phyloP scores from a whole-genome alignment of 1,284 basidiomycete genomes.

The Ganoderma multipileum region DNA sequence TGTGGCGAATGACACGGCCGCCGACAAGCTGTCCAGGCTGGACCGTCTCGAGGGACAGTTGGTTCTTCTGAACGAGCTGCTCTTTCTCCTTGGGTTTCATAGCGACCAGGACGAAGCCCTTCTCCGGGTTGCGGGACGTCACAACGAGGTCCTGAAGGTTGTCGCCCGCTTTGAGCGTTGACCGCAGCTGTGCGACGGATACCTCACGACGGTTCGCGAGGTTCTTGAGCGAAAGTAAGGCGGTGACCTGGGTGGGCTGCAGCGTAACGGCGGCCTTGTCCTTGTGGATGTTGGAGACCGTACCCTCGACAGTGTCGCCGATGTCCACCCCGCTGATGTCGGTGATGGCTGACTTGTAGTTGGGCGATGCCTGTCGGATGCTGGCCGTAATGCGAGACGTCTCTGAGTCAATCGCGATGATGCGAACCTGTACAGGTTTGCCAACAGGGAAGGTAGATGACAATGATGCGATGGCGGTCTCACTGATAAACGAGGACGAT shows the following conservation, averaged over 20 bases:
- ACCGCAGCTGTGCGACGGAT: slow-evolving; percentile 75
- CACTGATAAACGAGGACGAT: slow-evolving; percentile 48
- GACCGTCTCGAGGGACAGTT: slow-evolving; percentile 72
- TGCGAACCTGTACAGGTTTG: slow-evolving; percentile 87
- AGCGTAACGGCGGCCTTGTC: slow-evolving; percentile 83
- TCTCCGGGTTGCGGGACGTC: slow-evolving; percentile 89
- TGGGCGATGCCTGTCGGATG: slow-evolving; percentile 81
- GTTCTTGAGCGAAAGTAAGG: slow-evolving; percentile 86
- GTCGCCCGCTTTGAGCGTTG: slow-evolving; percentile 74
- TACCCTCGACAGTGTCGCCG: slow-evolving; percentile 76
- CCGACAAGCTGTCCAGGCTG: slow-evolving; percentile 75
- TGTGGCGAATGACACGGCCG: slow-evolving; percentile 80
- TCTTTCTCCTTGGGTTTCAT: slow-evolving; percentile 66
- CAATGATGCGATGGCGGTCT: slow-evolving; percentile 69
- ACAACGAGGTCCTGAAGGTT: slow-evolving; percentile 83
- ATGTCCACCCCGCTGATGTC: slow-evolving; percentile 81
- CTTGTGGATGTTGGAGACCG: slow-evolving; percentile 81
- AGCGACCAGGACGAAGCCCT: slow-evolving; percentile 88
- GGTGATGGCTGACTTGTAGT: slow-evolving; percentile 53
- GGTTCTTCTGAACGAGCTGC: slow-evolving; percentile 53
- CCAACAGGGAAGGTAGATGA: slow-evolving; percentile 79
- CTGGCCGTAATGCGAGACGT: slow-evolving; percentile 81
- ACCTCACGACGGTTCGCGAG: slow-evolving; percentile 84
- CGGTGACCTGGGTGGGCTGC: slow-evolving; percentile 75
- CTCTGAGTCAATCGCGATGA: slow-evolving; percentile 76